Base-by-base conservation (phyloP, 495 filamentous ascomycete species). In the Tuber magnatum region DNA sequence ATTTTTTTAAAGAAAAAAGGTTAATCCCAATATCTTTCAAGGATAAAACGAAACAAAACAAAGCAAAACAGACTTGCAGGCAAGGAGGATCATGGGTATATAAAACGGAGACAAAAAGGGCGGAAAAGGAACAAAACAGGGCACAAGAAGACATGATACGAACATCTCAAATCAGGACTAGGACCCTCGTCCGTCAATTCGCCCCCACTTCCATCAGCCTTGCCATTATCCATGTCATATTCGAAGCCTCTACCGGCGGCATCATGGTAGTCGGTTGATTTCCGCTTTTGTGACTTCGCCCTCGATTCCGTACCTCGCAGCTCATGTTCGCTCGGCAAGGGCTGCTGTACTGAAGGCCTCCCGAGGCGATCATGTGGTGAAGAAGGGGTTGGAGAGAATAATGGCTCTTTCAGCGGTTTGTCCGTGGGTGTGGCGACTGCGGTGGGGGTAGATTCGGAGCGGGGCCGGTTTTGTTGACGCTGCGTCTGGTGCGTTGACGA, bases 391-490 rank as follows among this genome's bases (percentile, higher is more conserved):
- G 76, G 72, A 72, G 48, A 61, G 41, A 79, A 71, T 70, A 75
- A 71, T 73, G 46, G 41, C 56, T 76, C 73, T 38, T 75, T 72
- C 74, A 48, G 43, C 38, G n/a, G 72, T 44, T 38, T 79, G 73
- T 77, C 71, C n/a, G 82, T 77, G 71, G 40, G 80, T 75, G 69
- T 84, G 81, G 71, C 83, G 76, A 10, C 83, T 80, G 46, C 74
- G 68, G 44, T 84, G 76, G 73, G 78, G 68, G 74, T 79, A 78
- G 28, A 78, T 73, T 69, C 74, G 71, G 70, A 82, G 78, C 71
- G 76, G 42, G 69, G 74, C 73, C 68, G 84, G 78, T 74, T 75
- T 81, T 83, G 41, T 78, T 79, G 24, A 72, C 81, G 40, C 71
- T 51, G 73, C 32, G 22, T 70, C 61, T 80, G 79, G 72, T 70